A percentile compares a stretch with the other conserved stretches of the same genome.
phyloP scores from a whole-genome alignment of 2,329 filamentous ascomycete genomes.

The Alternaria ventricosa region DNA sequence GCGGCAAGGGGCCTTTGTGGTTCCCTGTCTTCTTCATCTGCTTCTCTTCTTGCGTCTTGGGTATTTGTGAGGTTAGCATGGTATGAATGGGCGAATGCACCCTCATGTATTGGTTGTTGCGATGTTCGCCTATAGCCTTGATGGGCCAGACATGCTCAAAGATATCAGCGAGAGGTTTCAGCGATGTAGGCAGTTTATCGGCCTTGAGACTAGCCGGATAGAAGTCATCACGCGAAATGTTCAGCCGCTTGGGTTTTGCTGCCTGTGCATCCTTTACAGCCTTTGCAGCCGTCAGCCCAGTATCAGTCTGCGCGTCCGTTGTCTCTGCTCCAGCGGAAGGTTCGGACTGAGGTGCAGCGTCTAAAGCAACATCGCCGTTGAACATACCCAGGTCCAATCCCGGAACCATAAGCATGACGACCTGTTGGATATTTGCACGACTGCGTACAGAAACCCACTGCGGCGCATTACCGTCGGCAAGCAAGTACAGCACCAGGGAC shows the following conservation, averaged over 20 bases:
- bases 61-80: constrained; percentile 77
- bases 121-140: constrained; percentile 84
- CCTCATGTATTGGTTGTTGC: constrained; percentile 63
- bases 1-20: constrained; percentile 61
- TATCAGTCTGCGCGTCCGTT: constrained; percentile 14
- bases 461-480: constrained; percentile 65
- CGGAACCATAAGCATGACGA: constrained; percentile 90
- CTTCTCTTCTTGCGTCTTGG: constrained; percentile 73
- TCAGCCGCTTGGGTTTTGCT: constrained; percentile 35
- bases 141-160: constrained; percentile 91
- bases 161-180: constrained; percentile 75
- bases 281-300: constrained; percentile 11
- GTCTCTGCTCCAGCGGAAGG: constrained; percentile 1
- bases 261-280: constrained; percentile 13
- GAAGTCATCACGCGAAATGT: constrained; percentile 57
- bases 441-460: constrained; percentile 68
- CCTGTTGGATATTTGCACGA: constrained; percentile 67
- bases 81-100: constrained; percentile 87
- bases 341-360: constrained; percentile 9
- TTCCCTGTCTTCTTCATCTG: constrained; percentile 55
- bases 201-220: constrained; percentile 55
- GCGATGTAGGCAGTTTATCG: constrained; percentile 49
- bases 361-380: constrained; percentile 57
- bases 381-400: constrained; percentile 93
- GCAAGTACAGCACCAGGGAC: constrained; percentile 63